These are phyloP conservation scores for Lyophyllum decastes DNA, from an alignment of 768 basidiomycete species.

Conservation along the genomic window DNA sequence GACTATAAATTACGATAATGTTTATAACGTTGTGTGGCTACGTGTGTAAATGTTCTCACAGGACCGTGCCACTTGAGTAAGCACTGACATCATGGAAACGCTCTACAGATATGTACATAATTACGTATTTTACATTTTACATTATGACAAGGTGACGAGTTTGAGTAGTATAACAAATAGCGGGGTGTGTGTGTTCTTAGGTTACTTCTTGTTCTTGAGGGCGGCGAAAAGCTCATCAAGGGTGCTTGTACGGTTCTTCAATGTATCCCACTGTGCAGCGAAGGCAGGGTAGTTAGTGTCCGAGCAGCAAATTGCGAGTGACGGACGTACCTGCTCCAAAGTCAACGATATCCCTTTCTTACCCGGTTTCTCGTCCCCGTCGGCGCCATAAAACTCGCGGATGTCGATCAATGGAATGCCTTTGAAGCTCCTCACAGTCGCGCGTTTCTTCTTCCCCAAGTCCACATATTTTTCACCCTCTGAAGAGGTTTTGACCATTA, in stretches of 20 bases:
- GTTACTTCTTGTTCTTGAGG: constrained; percentile 32
- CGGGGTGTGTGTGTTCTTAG: background rate
- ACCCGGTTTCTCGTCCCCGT: constrained; percentile 66
- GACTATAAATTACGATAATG: background rate
- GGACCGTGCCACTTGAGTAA: too few species aligned
- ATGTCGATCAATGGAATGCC: constrained; percentile 66
- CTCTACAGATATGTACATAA: background rate
- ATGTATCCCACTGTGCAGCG: constrained; percentile 51
- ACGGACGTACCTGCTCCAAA: constrained; percentile 56
- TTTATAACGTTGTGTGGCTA: background rate
- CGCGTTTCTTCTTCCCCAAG: constrained; percentile 73
- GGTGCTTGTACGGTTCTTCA: constrained; percentile 43
- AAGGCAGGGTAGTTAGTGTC: background rate
- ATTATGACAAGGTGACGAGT: background rate
- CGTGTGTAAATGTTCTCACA: background rate
- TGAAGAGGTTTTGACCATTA: constrained; percentile 24
- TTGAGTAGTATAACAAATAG: background rate
- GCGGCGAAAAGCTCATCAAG: constrained; percentile 54
- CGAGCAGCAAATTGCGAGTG: background rate
- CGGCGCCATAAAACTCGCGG: constrained; percentile 65
- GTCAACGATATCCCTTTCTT: constrained; percentile 79
- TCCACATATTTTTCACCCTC: constrained; percentile 62
- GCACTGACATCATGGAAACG: too few species aligned
- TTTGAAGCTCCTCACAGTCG: constrained; percentile 51
- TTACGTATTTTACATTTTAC: constrained; percentile 4